These are phyloP conservation scores for Abortiporus biennis DNA, from an alignment of 1,284 basidiomycete species.

Conservation along the genomic window DNA sequence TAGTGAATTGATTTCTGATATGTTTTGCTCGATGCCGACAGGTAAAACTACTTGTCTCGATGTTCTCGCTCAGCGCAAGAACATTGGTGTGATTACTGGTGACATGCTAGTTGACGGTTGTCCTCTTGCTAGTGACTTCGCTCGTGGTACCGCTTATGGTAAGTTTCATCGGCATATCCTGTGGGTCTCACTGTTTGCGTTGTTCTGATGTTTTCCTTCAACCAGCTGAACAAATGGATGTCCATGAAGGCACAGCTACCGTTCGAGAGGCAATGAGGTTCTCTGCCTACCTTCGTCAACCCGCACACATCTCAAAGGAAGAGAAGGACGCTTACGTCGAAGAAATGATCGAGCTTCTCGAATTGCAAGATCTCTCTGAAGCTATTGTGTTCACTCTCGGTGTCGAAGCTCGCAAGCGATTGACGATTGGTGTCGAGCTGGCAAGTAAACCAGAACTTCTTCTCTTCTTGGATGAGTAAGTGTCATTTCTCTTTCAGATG, in stretches of 20 bases:
- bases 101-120: conserved; percentile 79
- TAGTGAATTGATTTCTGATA: conserved; percentile 25
- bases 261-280: conserved; percentile 89
- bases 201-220: conserved; percentile 14
- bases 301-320: conserved; percentile 57
- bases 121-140: conserved; percentile 73
- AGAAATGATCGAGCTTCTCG: conserved; percentile 68
- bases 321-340: conserved; percentile 85
- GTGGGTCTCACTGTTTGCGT: background rate
- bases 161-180: conserved; percentile 11
- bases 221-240: conserved; percentile 83
- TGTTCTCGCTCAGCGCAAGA: conserved; percentile 85
- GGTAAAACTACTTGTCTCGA: conserved; percentile 87
- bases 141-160: conserved; percentile 75
- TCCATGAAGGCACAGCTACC: conserved; percentile 81
- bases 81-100: conserved; percentile 79
- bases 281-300: conserved; percentile 87
- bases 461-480: conserved; percentile 54
- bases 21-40: too few relatives aligned
- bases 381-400: conserved; percentile 56
- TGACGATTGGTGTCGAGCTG: conserved; percentile 87
- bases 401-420: conserved; percentile 80
- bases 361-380: conserved; percentile 59
- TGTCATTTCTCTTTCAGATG: background rate
- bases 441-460: conserved; percentile 81